Conservation (phyloP, 2,329 filamentous ascomycete genomes). For the Monilinia fructicola region DNA sequence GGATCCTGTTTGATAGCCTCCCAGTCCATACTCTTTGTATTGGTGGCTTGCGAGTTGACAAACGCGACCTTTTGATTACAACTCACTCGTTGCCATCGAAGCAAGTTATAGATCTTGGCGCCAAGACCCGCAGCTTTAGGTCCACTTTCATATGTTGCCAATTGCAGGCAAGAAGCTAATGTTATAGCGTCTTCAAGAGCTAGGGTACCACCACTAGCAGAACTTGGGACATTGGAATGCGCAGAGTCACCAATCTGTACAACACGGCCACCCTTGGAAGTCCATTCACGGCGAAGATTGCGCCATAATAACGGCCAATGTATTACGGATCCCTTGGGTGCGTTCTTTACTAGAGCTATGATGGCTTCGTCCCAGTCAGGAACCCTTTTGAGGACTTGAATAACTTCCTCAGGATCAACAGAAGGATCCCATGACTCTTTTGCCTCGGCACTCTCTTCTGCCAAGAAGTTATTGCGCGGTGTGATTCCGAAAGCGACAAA, state of each 20-base stretch:
- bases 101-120: constrained; percentile 26
- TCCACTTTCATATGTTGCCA: constrained; percentile 30
- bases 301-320: constrained; percentile 40
- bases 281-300: constrained; percentile 38
- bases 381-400: constrained; percentile 30
- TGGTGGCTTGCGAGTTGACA: constrained; percentile 8
- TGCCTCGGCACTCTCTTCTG: constrained; percentile 34
- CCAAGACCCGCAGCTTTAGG: constrained; percentile 22
- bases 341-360: constrained; percentile 31
- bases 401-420: constrained; percentile 29
- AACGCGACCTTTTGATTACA: constrained; percentile 26
- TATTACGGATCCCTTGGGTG: constrained; percentile 29
- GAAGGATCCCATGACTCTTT: constrained; percentile 47
- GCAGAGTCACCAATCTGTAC: constrained; percentile 63
- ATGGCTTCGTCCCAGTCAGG: constrained; percentile 33
- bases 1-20: not conserved
- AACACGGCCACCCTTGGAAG: constrained; percentile 36
- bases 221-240: constrained; percentile 54
- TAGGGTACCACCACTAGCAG: constrained; percentile 61
- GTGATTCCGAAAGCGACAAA: not conserved
- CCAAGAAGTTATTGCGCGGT: not conserved
- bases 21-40: not conserved
- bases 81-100: constrained; percentile 32
- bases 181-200: constrained; percentile 45
- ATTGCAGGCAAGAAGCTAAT: constrained; percentile 40